These are phyloP conservation scores for Ormosia emarginata DNA, from an alignment of 306 rosid species.

Conservation along the genomic window DNA sequence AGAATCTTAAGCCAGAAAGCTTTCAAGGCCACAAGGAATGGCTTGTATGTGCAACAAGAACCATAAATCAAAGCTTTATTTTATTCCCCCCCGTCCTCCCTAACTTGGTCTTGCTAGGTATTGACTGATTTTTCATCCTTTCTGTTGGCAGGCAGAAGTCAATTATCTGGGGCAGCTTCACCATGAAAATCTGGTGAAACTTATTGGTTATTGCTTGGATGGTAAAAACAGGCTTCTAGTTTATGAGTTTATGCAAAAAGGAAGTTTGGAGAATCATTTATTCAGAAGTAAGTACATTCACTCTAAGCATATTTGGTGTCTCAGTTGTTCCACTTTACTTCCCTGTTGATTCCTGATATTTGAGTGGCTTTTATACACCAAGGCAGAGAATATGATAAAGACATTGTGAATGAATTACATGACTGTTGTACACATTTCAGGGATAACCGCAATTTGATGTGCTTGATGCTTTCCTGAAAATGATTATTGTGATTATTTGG, in stretches of 20 bases:
- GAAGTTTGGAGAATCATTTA: constrained; percentile 89
- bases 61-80: background rate
- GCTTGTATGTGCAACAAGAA: constrained; percentile 68
- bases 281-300: constrained; percentile 70
- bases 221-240: constrained; percentile 82
- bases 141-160: constrained; percentile 77
- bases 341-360: background rate
- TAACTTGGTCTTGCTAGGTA: background rate
- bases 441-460: background rate
- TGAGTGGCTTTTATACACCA: background rate
- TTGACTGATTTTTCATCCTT: constrained; percentile 13
- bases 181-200: constrained; percentile 87
- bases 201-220: constrained; percentile 76
- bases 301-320: background rate
- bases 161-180: constrained; percentile 83
- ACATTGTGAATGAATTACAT: background rate
- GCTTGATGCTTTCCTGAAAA: background rate
- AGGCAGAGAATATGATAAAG: background rate
- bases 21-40: constrained; percentile 97
- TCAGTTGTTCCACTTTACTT: background rate
- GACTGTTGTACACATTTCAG: background rate
- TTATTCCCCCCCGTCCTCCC: background rate
- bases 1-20: constrained; percentile 85
- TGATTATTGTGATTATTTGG: background rate
- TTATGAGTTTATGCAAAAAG: constrained; percentile 83